Evolutionary conservation across 2,329 filamentous ascomycete species (phyloP), one percentile per base, ranked within the genome.

Genomic region (Cryphonectria naterciae): DNA sequence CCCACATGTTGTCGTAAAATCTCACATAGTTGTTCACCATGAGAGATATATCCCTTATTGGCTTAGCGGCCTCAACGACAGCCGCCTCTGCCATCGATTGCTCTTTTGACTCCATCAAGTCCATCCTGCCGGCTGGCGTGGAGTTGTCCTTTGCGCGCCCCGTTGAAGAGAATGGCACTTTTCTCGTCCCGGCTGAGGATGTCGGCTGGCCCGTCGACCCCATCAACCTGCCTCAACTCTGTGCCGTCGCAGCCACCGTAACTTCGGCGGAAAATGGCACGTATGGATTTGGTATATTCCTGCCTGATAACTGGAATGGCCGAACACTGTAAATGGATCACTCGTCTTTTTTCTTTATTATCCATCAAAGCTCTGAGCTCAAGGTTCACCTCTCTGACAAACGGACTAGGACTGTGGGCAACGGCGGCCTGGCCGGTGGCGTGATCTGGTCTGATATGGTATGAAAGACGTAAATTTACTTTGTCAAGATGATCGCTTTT

Each of bases 351-450:
- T 28, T 37, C 54, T 35, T 11, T 39, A 1, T 11, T 11, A 10
- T 10, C 2, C 13, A 43, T 43, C 41, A 43, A 43, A 17, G 1
- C 7, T 37, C 15, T 7, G 17, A n/a, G 54, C 25, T 10, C 17
- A 28, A 58, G 1, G 54, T 7, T 58, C 17, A 19, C 56, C 10
- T 32, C 15, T 22, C 28, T 61, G 28, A 32, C 6, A n/a, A 37
- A 2, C 22, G 13, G 56, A 37, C 17, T 32, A 62, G 32, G 35
- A 62, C 58, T 58, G 65, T 69, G 7, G 68, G 68, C 11, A 80
- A 79, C 62, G 78, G 78, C 7, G 79, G 77, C 0, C 81, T 81
- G 35, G 78, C 76, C 15, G 75, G 74, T 1, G 75, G 74, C 6
- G 71, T 75, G 32, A 75, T 74, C 65, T 75, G 75, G 75, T 65